Evolutionary conservation across 306 rosid genomes (phyloP), one percentile per base, ranked within the genome.

Genomic region (Quercus suber): DNA sequence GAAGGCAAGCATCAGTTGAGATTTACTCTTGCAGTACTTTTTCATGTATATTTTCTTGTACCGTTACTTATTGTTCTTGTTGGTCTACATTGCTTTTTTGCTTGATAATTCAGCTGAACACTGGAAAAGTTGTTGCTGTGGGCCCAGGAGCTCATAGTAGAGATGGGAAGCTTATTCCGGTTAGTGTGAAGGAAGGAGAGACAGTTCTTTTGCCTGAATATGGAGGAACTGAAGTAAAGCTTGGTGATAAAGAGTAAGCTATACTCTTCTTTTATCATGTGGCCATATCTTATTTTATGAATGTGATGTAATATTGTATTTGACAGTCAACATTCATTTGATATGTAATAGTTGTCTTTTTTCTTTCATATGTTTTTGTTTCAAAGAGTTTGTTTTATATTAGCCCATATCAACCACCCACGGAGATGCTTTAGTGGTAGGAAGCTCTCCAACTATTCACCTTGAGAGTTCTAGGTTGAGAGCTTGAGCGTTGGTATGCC

Each of bases 151-250:
- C 43, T 71, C 84, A 76, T n/a, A 82, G 84, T 71, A 81, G 84
- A 72, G 90, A 84, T 10, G 90, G 90, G 63, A 77, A 82, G n/a
- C 28, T 79, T 52, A 77, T 82, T 58, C 88, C 90, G 1, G 82
- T 80, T 4, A 19, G 61, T 60, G 75, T 87, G 17, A 84, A 84
- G 77, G 90, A 87, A 81, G 88, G 90, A 30, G 88, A 87, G 51
- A 82, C 78, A 0, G 90, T 87, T 76, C 88, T 87, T 53, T 75
- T 87, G 61, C 90, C 90, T 51, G 86, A 87, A 65, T 87, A 79
- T 74, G 90, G 90, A 79, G 90, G 90, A 51, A 87, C 84, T 23
- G 86, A 87, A 82, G 86, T 87, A 31, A 84, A 82, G 76, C 90
- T 87, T 23, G 77, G 82, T 21, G 90, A 87, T 14, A 87, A 82